phyloP scores from a whole-genome alignment of 148 eudicot genomes.

The Limonium bicolor region DNA sequence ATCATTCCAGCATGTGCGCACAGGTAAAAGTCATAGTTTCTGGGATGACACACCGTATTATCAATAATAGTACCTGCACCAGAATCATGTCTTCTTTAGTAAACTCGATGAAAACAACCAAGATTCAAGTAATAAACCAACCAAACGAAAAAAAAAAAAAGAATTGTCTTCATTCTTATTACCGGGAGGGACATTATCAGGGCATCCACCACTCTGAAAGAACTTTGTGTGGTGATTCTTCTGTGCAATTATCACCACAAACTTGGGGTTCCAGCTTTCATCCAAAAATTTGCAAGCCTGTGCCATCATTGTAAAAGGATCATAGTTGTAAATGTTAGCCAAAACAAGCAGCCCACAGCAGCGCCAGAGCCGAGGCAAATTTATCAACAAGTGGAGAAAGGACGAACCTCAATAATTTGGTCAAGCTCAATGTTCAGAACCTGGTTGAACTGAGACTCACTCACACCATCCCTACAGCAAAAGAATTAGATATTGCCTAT shows the following conservation, averaged over 20 bases:
- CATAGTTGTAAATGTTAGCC: not conserved
- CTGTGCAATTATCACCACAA: slow-evolving; percentile 22
- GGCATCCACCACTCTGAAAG: slow-evolving; percentile 13
- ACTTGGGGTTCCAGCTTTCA: slow-evolving; percentile 20
- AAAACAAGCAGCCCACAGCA: not conserved
- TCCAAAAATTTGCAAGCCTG: slow-evolving; percentile 24
- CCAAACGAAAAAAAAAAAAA: too few species aligned
- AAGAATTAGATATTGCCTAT: not conserved
- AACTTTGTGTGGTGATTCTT: slow-evolving; percentile 35
- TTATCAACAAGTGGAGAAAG: not conserved
- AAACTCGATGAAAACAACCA: too few species aligned
- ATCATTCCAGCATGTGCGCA: slow-evolving; percentile 38
- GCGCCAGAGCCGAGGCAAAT: not conserved
- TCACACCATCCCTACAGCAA: slow-evolving; percentile 28
- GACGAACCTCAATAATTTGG: slow-evolving; percentile 18
- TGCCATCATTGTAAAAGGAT: too few species aligned
- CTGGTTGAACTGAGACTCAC: slow-evolving; percentile 32
- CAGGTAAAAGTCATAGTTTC: slow-evolving; percentile 24
- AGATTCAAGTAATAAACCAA: too few species aligned
- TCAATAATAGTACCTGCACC: slow-evolving; percentile 21
- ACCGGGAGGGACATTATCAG: slow-evolving; percentile 27
- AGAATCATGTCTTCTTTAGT: too few species aligned
- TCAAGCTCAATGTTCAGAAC: slow-evolving; percentile 30
- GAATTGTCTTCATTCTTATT: too few species aligned
- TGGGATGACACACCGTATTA: slow-evolving; percentile 21